phyloP scores from a whole-genome alignment of 148 eudicot species.

The Beta vulgaris region DNA sequence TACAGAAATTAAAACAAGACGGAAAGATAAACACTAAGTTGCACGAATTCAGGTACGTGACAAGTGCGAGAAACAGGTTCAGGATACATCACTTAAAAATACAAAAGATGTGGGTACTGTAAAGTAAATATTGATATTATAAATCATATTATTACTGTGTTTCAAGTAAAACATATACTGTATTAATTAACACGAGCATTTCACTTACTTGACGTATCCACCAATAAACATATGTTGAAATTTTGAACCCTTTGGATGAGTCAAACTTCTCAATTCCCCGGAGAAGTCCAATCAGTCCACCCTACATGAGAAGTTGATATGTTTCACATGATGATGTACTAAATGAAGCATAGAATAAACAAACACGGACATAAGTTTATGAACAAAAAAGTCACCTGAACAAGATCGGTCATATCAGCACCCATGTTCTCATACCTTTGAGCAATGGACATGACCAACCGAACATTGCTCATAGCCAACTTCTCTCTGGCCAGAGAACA shows the following conservation, averaged over 20 bases:
- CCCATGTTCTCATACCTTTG: slow-evolving; percentile 89
- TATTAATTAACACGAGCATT: background rate
- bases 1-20: slow-evolving; percentile 14
- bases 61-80: too few species aligned
- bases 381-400: slow-evolving; percentile 60
- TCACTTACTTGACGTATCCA: slow-evolving; percentile 96
- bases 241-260: slow-evolving; percentile 89
- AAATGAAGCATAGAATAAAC: background rate
- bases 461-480: slow-evolving; percentile 91
- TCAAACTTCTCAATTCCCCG: slow-evolving; percentile 97
- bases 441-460: slow-evolving; percentile 94
- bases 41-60: too few species aligned
- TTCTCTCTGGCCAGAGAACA: slow-evolving; percentile 85
- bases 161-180: background rate
- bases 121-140: too few species aligned
- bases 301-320: slow-evolving; percentile 39
- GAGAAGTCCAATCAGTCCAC: slow-evolving; percentile 88
- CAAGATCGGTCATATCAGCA: slow-evolving; percentile 91
- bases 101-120: too few species aligned
- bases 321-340: slow-evolving; percentile 6
- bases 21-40: background rate
- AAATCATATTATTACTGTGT: too few species aligned
- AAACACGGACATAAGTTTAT: background rate
- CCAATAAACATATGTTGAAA: slow-evolving; percentile 98
- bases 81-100: background rate